These are phyloP conservation scores for Amanita pseudoporphyria DNA, from an alignment of 768 basidiomycete genomes.

Conservation along the genomic window DNA sequence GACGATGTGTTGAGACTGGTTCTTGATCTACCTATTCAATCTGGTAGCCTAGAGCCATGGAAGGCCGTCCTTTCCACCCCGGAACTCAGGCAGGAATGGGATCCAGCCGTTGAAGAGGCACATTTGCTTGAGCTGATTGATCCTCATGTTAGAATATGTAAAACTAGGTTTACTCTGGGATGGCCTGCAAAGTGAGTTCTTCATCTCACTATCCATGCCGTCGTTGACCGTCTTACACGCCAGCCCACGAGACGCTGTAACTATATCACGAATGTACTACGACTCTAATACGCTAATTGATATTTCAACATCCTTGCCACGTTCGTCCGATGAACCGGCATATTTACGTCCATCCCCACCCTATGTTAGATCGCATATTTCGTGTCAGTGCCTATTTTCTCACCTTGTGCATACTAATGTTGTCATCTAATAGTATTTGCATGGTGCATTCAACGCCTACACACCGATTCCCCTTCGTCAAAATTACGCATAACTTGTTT, in stretches of 20 bases:
- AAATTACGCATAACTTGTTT: slow-evolving; percentile 80
- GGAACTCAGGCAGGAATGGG: slow-evolving; percentile 86
- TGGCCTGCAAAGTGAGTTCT: slow-evolving; percentile 90
- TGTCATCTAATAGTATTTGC: slow-evolving; percentile 53
- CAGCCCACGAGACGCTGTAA: slow-evolving; percentile 90
- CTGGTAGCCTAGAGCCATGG: slow-evolving; percentile 75
- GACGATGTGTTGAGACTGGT: slow-evolving; percentile 76
- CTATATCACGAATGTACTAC: slow-evolving; percentile 79
- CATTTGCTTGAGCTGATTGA: slow-evolving; percentile 82
- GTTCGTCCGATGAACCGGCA: slow-evolving; percentile 82
- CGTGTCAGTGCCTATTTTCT: slow-evolving; percentile 30
- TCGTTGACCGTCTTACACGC: slow-evolving; percentile 6
- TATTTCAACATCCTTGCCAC: slow-evolving; percentile 88
- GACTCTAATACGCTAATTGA: slow-evolving; percentile 80
- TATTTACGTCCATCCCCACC: slow-evolving; percentile 90
- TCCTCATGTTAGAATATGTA: slow-evolving; percentile 72
- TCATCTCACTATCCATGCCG: not conserved
- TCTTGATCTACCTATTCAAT: slow-evolving; percentile 56
- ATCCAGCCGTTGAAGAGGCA: slow-evolving; percentile 84
- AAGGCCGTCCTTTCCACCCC: slow-evolving; percentile 76
- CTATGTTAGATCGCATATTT: slow-evolving; percentile 81
- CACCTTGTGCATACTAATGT: slow-evolving; percentile 7
- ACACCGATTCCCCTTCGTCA: slow-evolving; percentile 21
- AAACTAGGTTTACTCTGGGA: slow-evolving; percentile 86
- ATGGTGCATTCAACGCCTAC: slow-evolving; percentile 82